Evolutionary conservation across 2,329 filamentous ascomycete species (phyloP).

Genomic region (Ascochyta fabae): DNA sequence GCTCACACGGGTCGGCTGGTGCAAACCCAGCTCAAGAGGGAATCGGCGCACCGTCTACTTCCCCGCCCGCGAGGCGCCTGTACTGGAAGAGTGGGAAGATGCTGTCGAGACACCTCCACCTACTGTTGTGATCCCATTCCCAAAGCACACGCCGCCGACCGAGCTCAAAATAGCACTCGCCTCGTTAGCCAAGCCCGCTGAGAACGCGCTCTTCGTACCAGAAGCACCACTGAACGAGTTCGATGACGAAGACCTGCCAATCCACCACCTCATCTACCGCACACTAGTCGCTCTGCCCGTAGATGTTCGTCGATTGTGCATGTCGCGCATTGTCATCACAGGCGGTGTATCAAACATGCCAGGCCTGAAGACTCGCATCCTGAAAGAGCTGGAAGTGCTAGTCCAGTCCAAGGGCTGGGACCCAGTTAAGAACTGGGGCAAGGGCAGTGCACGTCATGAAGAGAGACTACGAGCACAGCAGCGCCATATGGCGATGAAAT

Average conservation of each 20-base stretch:
- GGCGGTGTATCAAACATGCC: constrained; percentile 81
- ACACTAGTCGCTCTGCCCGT: constrained; percentile 76
- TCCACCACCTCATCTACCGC: constrained; percentile 78
- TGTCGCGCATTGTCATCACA: constrained; percentile 86
- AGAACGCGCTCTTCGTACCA: constrained; percentile 73
- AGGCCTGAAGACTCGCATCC: constrained; percentile 77
- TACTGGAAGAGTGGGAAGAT: constrained; percentile 54
- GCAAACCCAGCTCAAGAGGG: constrained; percentile 50
- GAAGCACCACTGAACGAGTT: constrained; percentile 63
- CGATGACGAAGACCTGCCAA: constrained; percentile 85
- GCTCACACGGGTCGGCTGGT: constrained; percentile 79
- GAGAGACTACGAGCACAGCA: constrained; percentile 30
- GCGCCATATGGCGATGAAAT: constrained; percentile 29
- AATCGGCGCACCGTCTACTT: constrained; percentile 44
- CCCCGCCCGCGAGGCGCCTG: constrained; percentile 44
- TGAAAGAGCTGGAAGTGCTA: constrained; percentile 75
- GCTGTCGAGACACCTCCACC: constrained; percentile 44
- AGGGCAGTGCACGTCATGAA: constrained; percentile 52
- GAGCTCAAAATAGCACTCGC: constrained; percentile 72
- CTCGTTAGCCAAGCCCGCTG: constrained; percentile 74
- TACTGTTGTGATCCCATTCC: constrained; percentile 43
- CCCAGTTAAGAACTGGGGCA: constrained; percentile 72
- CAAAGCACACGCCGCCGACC: constrained; percentile 47
- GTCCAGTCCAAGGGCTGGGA: constrained; percentile 78
- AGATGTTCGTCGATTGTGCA: constrained; percentile 83